These are phyloP conservation scores for Sporothrix dimorphospora DNA, from an alignment of 2,329 filamentous ascomycete species.

Conservation along the genomic window DNA sequence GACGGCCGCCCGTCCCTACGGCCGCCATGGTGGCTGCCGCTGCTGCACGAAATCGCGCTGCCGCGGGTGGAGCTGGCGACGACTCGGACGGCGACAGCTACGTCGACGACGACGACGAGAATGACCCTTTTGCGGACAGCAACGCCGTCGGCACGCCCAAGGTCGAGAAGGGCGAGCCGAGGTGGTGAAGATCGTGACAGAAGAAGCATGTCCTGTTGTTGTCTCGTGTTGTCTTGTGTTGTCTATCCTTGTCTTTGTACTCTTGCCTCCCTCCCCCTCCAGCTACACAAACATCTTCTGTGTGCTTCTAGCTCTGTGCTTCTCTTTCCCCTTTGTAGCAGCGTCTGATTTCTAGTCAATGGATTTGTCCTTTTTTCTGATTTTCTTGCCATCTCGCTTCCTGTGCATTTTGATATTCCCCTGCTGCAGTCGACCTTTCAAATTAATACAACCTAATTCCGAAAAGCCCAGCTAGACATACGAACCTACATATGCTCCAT, in stretches of 20 bases:
- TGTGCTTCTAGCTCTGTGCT: not conserved
- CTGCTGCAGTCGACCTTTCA: not conserved
- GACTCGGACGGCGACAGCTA: conserved; percentile 59
- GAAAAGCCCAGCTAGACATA: too few species aligned
- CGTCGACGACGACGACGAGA: conserved; percentile 72
- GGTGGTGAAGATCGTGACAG: too few species aligned
- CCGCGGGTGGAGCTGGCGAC: conserved; percentile 37
- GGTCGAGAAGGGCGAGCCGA: conserved; percentile 45
- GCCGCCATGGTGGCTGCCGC: conserved; percentile 39
- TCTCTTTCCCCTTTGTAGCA: not conserved
- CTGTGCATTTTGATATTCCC: conserved; percentile 8
- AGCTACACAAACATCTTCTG: not conserved
- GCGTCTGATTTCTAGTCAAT: not conserved
- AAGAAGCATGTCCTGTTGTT: too few species aligned
- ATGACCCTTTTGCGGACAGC: conserved; percentile 83
- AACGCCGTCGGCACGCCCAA: conserved; percentile 62
- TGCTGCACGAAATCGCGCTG: conserved; percentile 44
- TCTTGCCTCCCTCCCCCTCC: not conserved
- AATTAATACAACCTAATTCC: not conserved
- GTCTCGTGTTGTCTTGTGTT: too few species aligned
- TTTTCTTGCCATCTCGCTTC: not conserved
- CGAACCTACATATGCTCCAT: not conserved
- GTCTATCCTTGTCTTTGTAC: not conserved
- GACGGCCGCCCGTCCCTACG: conserved; percentile 23
- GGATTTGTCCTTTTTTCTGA: not conserved